Evolutionary conservation across 441 rosid genomes (phyloP).

Genomic region (Eutrema salsugineum): DNA sequence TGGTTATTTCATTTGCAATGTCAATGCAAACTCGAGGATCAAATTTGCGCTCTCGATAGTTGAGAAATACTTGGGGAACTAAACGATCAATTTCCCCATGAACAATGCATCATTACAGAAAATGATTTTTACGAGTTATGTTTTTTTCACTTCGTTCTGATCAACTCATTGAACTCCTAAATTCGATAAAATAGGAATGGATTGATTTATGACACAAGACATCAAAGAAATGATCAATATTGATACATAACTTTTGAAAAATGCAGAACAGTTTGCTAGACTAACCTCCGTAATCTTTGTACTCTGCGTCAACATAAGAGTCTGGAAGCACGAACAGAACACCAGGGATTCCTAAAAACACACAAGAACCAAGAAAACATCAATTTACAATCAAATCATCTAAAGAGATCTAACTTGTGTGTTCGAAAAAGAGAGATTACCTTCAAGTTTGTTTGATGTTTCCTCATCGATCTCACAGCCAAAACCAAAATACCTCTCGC

Average conservation of each 20-base stretch:
- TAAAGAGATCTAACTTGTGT: neutral
- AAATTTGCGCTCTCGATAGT: too few species aligned
- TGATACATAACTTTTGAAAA: neutral
- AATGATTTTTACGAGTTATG: neutral
- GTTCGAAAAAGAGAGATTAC: constrained; percentile 15
- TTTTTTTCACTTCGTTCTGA: neutral
- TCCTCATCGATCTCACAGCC: constrained; percentile 95
- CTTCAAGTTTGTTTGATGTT: constrained; percentile 81
- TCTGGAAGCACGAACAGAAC: constrained; percentile 86
- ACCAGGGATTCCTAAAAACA: constrained; percentile 61
- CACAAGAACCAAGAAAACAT: neutral
- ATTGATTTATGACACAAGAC: neutral
- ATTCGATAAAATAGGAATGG: neutral
- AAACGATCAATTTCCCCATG: too few species aligned
- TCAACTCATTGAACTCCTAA: neutral
- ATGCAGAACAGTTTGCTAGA: too few species aligned
- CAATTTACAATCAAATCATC: neutral
- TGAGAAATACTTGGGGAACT: too few species aligned
- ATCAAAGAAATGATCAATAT: too few species aligned
- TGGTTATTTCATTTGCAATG: too few species aligned
- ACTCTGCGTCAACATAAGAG: constrained; percentile 74
- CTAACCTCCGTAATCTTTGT: constrained; percentile 90
- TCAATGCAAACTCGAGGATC: too few species aligned
- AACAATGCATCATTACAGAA: too few species aligned
- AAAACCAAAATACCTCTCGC: constrained; percentile 88